Conservation (phyloP, 164 flowering plant genomes). For the Chloranthus sessilifolius region DNA sequence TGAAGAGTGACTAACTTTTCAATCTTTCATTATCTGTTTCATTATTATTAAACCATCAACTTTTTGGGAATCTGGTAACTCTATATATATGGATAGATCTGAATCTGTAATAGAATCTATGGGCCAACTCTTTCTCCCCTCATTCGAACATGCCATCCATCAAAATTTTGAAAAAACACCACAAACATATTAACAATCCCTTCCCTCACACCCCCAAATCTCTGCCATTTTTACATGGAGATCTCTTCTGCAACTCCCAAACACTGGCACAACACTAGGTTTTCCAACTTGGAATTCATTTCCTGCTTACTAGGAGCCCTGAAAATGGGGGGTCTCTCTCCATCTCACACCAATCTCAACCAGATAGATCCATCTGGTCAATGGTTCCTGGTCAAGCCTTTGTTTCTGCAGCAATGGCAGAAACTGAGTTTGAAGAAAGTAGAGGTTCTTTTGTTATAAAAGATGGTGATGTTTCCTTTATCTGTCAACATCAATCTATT, state of each 20-base stretch:
- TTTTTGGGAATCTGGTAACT: no score
- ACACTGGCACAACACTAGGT: conserved; percentile 26
- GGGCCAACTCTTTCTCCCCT: no score
- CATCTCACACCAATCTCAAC: conserved; percentile 44
- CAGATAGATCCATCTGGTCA: conserved; percentile 47
- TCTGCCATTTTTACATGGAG: conserved; percentile 48
- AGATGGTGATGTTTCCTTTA: conserved; percentile 35
- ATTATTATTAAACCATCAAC: no score
- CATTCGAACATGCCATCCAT: conserved; percentile 32
- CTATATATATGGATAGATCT: no score
- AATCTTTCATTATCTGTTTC: no score
- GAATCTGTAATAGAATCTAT: no score
- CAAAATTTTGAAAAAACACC: conserved; percentile 61
- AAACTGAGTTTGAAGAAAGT: conserved; percentile 76
- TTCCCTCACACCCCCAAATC: conserved; percentile 56
- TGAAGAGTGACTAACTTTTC: no score
- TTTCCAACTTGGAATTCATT: conserved; percentile 49
- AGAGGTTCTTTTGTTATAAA: conserved; percentile 66
- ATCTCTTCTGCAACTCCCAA: conserved; percentile 30
- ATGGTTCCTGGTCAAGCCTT: conserved; percentile 65
- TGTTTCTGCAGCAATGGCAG: conserved; percentile 64
- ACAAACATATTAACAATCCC: conserved; percentile 68
- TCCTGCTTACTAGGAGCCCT: conserved; percentile 43
- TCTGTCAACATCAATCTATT: conserved; percentile 62
- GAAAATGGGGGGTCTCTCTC: conserved; percentile 49